phyloP scores from a whole-genome alignment of 2,329 filamentous ascomycete species.

The Raffaelea deltoideospora region DNA sequence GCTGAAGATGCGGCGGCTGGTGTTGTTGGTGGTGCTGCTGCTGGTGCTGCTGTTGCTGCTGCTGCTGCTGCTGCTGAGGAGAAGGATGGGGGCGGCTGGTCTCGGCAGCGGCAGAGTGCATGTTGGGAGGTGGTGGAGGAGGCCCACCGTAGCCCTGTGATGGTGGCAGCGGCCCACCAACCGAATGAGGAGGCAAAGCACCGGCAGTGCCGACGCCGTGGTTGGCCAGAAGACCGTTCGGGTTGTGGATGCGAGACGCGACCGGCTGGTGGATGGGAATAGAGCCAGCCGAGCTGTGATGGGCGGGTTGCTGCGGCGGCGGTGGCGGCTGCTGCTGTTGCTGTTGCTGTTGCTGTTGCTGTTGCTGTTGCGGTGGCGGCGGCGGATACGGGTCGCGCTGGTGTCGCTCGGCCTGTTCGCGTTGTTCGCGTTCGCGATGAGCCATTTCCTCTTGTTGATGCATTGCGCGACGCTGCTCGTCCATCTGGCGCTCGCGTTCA shows the following conservation, averaged over 20 bases:
- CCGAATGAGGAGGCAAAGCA: conserved; percentile 27
- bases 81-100: conserved; percentile 12
- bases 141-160: conserved; percentile 38
- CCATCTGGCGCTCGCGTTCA: conserved; percentile 30
- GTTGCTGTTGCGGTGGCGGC: conserved; percentile 15
- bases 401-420: conserved; percentile 49
- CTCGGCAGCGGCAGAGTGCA: conserved; percentile 36
- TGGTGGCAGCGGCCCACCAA: conserved; percentile 30
- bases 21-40: no score
- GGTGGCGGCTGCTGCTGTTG: conserved; percentile 18
- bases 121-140: conserved; percentile 16
- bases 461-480: conserved; percentile 26
- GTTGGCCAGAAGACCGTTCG: conserved; percentile 71
- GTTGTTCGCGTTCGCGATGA: conserved; percentile 33
- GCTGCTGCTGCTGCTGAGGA: conserved; percentile 5
- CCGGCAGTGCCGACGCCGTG: conserved; percentile 32
- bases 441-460: conserved; percentile 31
- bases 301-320: conserved; percentile 45
- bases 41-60: conserved; percentile 1
- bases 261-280: conserved; percentile 92
- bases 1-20: not conserved
- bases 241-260: conserved; percentile 79
- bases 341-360: conserved; percentile 32
- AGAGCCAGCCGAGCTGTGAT: conserved; percentile 76
- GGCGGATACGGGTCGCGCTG: conserved; percentile 41